Evolutionary conservation across 805 yeast genomes (phyloP).

Genomic region (Candida berthetii): DNA sequence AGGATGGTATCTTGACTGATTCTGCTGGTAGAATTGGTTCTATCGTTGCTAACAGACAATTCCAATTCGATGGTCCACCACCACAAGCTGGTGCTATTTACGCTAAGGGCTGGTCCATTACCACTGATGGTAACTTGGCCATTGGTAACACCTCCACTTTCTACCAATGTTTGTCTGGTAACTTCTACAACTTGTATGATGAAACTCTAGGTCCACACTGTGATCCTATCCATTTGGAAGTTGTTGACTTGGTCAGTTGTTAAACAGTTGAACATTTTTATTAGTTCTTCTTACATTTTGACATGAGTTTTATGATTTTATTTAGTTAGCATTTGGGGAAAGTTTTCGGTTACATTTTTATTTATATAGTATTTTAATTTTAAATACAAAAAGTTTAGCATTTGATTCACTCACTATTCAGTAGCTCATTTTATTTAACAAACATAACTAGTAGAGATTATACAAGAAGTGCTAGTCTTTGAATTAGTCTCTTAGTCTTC

Average conservation of each 20-base stretch:
- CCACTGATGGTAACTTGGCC: slow-evolving; percentile 49
- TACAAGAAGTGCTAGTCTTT: no score
- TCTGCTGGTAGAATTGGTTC: slow-evolving; percentile 59
- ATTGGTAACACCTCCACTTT: slow-evolving; percentile 50
- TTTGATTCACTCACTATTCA: no score
- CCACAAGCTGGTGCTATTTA: slow-evolving; percentile 68
- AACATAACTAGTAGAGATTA: no score
- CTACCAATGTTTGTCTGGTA: slow-evolving; percentile 66
- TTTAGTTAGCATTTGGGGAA: no score
- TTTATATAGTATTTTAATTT: no score
- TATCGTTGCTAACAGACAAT: slow-evolving; percentile 70
- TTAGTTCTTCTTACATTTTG: no score
- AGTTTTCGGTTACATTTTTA: no score
- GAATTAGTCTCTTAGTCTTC: no score
- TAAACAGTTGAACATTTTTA: slow-evolving; percentile 7
- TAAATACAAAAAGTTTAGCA: no score
- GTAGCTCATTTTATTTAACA: no score
- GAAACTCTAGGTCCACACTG: slow-evolving; percentile 51
- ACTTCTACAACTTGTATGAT: slow-evolving; percentile 68
- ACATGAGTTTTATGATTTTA: no score
- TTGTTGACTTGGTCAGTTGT: slow-evolving; percentile 49
- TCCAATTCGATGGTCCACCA: slow-evolving; percentile 77
- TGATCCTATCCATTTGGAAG: slow-evolving; percentile 46
- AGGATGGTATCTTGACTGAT: slow-evolving; percentile 43
- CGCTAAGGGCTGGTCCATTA: slow-evolving; percentile 54